phyloP scores from a whole-genome alignment of 768 basidiomycete genomes.

The Cystobasidium ongulense region DNA sequence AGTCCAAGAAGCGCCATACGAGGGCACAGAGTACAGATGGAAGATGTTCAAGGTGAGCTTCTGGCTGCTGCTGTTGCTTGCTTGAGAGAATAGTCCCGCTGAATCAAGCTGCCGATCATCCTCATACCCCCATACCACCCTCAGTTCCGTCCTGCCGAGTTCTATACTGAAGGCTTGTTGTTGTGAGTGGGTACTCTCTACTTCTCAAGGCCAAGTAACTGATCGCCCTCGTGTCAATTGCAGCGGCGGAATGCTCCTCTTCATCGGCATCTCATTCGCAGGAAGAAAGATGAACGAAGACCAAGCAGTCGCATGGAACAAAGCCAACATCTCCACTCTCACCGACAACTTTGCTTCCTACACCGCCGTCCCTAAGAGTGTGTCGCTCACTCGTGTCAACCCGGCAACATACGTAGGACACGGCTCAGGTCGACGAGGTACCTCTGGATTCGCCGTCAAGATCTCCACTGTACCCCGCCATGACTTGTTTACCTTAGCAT shows the following conservation, averaged over 20 bases:
- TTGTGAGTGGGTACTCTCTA: background rate
- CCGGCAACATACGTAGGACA: constrained; percentile 10
- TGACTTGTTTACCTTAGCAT: background rate
- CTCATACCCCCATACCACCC: background rate
- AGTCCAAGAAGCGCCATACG: background rate
- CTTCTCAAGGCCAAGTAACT: background rate
- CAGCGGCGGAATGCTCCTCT: background rate
- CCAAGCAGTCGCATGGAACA: background rate
- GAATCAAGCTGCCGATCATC: background rate
- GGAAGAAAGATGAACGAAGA: background rate
- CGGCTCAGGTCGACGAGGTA: constrained; percentile 16
- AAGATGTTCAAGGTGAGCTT: constrained; percentile 9
- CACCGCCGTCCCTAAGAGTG: background rate
- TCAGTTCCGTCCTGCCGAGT: constrained; percentile 26
- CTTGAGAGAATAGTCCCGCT: background rate
- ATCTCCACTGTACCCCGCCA: background rate
- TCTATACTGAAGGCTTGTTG: background rate
- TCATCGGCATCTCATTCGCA: constrained; percentile 11
- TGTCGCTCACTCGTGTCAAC: constrained; percentile 15
- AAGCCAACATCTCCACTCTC: background rate
- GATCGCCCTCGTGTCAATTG: background rate
- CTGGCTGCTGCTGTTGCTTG: background rate
- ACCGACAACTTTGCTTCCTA: constrained; percentile 15
- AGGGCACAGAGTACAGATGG: constrained; percentile 11
- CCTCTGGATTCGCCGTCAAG: constrained; percentile 6